A percentile compares a stretch with the other conserved stretches of the same genome.
Conservation (phyloP, 1,284 basidiomycete species). For the Mixia osmundae region DNA sequence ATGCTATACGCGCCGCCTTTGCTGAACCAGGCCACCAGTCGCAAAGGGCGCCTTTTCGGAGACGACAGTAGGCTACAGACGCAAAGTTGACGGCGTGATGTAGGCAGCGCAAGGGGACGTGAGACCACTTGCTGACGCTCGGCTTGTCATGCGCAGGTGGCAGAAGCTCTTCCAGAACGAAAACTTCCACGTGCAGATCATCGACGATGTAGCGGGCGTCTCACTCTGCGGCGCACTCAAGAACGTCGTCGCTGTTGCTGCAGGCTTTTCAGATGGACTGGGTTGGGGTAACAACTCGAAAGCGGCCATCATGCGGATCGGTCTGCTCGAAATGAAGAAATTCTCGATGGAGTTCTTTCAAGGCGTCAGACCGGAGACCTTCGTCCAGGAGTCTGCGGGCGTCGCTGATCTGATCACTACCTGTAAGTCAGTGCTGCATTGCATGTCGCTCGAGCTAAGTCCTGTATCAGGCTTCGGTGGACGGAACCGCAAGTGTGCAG, state of each 20-base stretch:
- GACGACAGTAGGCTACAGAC: slow-evolving; percentile 33
- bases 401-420: slow-evolving; percentile 35
- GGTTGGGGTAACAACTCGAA: slow-evolving; percentile 35
- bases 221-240: slow-evolving; percentile 34
- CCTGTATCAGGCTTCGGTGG: slow-evolving; percentile 26
- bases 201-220: slow-evolving; percentile 33
- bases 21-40: slow-evolving; percentile 17
- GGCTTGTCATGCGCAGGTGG: slow-evolving; percentile 7
- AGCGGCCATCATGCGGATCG: slow-evolving; percentile 34
- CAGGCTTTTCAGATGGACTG: slow-evolving; percentile 32
- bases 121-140: slow-evolving; percentile 1
- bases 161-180: slow-evolving; percentile 24
- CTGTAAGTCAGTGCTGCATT: slow-evolving; percentile 19
- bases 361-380: slow-evolving; percentile 29
- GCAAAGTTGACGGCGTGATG: slow-evolving; percentile 24
- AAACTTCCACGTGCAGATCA: slow-evolving; percentile 30
- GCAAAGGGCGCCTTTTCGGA: slow-evolving; percentile 29
- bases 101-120: too few relatives aligned
- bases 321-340: slow-evolving; percentile 24
- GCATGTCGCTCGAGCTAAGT: neutral
- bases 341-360: slow-evolving; percentile 32
- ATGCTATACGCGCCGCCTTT: neutral
- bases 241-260: slow-evolving; percentile 32
- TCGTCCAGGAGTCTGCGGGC: slow-evolving; percentile 29
- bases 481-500: slow-evolving; percentile 29